A percentile compares a stretch with the other conserved stretches of the same genome.
phyloP scores from a whole-genome alignment of 2,329 filamentous ascomycete genomes.

The Pyricularia sp. region DNA sequence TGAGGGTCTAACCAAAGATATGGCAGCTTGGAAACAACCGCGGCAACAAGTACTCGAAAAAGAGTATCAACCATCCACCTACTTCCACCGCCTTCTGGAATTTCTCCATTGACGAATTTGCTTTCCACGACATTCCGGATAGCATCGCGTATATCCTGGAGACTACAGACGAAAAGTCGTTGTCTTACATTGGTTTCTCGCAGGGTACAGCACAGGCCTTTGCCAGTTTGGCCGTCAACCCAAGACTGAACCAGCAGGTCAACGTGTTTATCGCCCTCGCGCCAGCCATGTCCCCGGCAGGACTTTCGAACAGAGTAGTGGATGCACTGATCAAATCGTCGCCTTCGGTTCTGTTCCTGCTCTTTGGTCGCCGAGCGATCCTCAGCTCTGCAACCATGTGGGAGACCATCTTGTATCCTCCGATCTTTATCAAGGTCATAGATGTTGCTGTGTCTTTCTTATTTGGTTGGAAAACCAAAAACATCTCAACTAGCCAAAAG shows the following conservation, averaged over 20 bases:
- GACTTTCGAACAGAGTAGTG: slow-evolving; percentile 78
- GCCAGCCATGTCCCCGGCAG: slow-evolving; percentile 90
- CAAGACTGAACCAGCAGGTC: slow-evolving; percentile 79
- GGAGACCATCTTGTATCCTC: slow-evolving; percentile 90
- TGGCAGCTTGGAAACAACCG: slow-evolving; percentile 81
- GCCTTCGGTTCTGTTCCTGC: slow-evolving; percentile 79
- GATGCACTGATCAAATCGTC: slow-evolving; percentile 89
- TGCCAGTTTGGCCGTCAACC: slow-evolving; percentile 83
- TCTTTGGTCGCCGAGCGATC: slow-evolving; percentile 85
- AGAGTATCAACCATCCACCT: slow-evolving; percentile 65
- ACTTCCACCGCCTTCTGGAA: slow-evolving; percentile 78
- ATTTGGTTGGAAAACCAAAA: slow-evolving; percentile 78
- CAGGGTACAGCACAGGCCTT: slow-evolving; percentile 97
- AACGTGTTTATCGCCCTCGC: slow-evolving; percentile 94
- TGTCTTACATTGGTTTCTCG: slow-evolving; percentile 95
- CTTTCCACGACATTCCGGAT: slow-evolving; percentile 93
- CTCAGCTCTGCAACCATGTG: slow-evolving; percentile 91
- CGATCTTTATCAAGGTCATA: slow-evolving; percentile 79
- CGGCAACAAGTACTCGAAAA: slow-evolving; percentile 98
- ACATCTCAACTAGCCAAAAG: slow-evolving; percentile 80
- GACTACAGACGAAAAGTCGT: slow-evolving; percentile 65
- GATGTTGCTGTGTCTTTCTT: slow-evolving; percentile 70
- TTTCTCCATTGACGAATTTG: slow-evolving; percentile 97
- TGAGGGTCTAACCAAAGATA: neutral
- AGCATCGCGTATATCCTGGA: slow-evolving; percentile 84